Conservation (phyloP, 192 early-diverging fungal genomes). For the Chytriomyces confervae region DNA sequence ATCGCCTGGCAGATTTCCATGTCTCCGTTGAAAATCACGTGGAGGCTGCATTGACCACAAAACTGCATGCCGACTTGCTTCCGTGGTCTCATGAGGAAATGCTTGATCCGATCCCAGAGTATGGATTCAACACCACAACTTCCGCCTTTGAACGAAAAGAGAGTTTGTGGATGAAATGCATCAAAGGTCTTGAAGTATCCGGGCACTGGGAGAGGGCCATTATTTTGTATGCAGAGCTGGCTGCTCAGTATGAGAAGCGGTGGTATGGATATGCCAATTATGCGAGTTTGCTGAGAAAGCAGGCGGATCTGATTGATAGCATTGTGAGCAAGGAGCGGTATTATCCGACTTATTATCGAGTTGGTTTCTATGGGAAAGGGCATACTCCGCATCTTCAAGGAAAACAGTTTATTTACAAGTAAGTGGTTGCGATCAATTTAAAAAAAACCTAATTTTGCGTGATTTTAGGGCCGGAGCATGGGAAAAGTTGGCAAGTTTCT, state of each 20-base stretch:
- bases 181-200: slow-evolving; percentile 68
- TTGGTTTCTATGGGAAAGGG: slow-evolving; percentile 72
- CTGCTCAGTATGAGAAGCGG: slow-evolving; percentile 60
- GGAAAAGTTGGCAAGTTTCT: slow-evolving; percentile 76
- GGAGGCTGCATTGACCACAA: slow-evolving; percentile 72
- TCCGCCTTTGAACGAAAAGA: slow-evolving; percentile 70
- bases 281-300: slow-evolving; percentile 58
- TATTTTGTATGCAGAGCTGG: slow-evolving; percentile 68
- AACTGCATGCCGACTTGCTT: slow-evolving; percentile 70
- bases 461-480: slow-evolving; percentile 56
- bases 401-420: slow-evolving; percentile 75
- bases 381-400: slow-evolving; percentile 60
- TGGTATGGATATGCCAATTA: slow-evolving; percentile 61
- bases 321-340: slow-evolving; percentile 51
- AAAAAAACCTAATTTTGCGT: neutral
- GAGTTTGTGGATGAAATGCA: slow-evolving; percentile 59
- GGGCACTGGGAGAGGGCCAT: slow-evolving; percentile 77
- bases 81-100: slow-evolving; percentile 62
- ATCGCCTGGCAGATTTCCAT: slow-evolving; percentile 66
- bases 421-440: slow-evolving; percentile 21
- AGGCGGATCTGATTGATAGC: slow-evolving; percentile 59
- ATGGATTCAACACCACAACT: slow-evolving; percentile 55
- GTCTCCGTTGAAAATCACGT: slow-evolving; percentile 57
- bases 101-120: slow-evolving; percentile 56
- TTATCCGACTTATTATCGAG: slow-evolving; percentile 69